Evolutionary conservation across 495 filamentous ascomycete genomes (phyloP).

Genomic region (Physcia stellaris): DNA sequence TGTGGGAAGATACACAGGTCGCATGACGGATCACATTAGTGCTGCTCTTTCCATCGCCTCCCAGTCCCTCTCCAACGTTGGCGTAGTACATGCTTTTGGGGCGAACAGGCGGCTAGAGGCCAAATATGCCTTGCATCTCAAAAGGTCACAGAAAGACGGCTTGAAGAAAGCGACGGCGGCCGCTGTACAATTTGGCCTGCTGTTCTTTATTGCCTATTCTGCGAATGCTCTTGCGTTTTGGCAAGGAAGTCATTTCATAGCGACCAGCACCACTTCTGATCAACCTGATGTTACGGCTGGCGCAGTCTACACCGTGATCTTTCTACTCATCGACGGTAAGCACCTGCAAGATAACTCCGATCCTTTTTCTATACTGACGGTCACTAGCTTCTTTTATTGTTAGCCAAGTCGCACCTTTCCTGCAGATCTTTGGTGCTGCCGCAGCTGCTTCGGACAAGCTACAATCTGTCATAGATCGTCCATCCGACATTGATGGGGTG

Average conservation of each 20-base stretch:
- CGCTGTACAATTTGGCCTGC: slow-evolving; percentile 47
- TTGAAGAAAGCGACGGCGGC: slow-evolving; percentile 44
- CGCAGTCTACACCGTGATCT: slow-evolving; percentile 50
- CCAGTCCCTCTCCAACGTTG: slow-evolving; percentile 31
- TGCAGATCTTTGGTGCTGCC: slow-evolving; percentile 30
- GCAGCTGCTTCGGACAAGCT: slow-evolving; percentile 31
- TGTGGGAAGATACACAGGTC: slow-evolving; percentile 42
- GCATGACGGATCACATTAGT: slow-evolving; percentile 36
- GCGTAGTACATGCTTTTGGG: slow-evolving; percentile 37
- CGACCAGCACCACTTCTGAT: slow-evolving; percentile 27
- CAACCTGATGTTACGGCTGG: slow-evolving; percentile 32
- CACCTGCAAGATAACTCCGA: background rate
- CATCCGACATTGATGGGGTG: slow-evolving; percentile 21
- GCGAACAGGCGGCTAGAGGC: slow-evolving; percentile 34
- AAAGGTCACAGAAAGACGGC: slow-evolving; percentile 31
- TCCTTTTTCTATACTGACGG: background rate
- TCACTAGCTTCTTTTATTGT: slow-evolving; percentile 41
- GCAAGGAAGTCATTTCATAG: slow-evolving; percentile 44
- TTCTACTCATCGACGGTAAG: slow-evolving; percentile 49
- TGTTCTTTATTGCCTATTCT: slow-evolving; percentile 53
- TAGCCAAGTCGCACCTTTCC: slow-evolving; percentile 43
- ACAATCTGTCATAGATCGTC: slow-evolving; percentile 32
- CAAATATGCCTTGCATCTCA: slow-evolving; percentile 37
- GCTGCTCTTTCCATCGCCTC: slow-evolving; percentile 35
- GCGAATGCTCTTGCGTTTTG: slow-evolving; percentile 55